Evolutionary conservation across 768 basidiomycete species (phyloP).

Genomic region (Exsudoporus frostii): DNA sequence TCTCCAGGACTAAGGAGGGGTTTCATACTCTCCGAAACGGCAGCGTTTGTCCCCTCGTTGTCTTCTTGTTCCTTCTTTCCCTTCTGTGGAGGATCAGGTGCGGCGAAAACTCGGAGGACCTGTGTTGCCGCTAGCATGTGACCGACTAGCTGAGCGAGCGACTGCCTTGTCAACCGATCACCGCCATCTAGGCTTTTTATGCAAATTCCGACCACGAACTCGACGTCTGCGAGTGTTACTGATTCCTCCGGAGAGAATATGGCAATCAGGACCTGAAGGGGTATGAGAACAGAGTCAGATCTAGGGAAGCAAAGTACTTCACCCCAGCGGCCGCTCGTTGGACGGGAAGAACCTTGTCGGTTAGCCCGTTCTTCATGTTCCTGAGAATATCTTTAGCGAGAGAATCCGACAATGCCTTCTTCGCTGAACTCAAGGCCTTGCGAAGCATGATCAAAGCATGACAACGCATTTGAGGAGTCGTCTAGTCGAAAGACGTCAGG

Average conservation of each 20-base stretch:
- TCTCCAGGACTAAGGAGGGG: conserved; percentile 69
- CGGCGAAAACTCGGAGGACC: conserved; percentile 49
- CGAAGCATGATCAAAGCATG: conserved; percentile 73
- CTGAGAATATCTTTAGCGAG: conserved; percentile 80
- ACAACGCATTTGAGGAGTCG: conserved; percentile 80
- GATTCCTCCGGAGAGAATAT: conserved; percentile 58
- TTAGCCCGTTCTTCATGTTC: conserved; percentile 68
- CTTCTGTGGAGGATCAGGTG: conserved; percentile 51
- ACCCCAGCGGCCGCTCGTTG: conserved; percentile 85
- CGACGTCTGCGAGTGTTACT: conserved; percentile 68
- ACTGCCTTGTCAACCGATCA: conserved; percentile 79
- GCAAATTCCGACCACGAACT: conserved; percentile 64
- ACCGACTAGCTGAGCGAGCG: conserved; percentile 77
- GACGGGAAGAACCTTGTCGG: conserved; percentile 80
- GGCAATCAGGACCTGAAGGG: conserved; percentile 43
- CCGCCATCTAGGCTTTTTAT: conserved; percentile 75
- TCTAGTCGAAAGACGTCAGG: conserved; percentile 39
- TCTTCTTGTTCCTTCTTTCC: conserved; percentile 60
- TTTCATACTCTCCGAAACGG: conserved; percentile 54
- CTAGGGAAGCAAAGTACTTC: conserved; percentile 11
- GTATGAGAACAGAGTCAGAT: conserved; percentile 15
- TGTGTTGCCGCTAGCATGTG: conserved; percentile 85
- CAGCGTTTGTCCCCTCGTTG: conserved; percentile 50
- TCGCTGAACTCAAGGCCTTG: conserved; percentile 79
- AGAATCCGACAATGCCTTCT: conserved; percentile 79